A percentile compares a stretch with the other conserved stretches of the same genome.
Evolutionary conservation across 352 stramenopile species (phyloP).

Genomic region (Pythium scleroteichum): DNA sequence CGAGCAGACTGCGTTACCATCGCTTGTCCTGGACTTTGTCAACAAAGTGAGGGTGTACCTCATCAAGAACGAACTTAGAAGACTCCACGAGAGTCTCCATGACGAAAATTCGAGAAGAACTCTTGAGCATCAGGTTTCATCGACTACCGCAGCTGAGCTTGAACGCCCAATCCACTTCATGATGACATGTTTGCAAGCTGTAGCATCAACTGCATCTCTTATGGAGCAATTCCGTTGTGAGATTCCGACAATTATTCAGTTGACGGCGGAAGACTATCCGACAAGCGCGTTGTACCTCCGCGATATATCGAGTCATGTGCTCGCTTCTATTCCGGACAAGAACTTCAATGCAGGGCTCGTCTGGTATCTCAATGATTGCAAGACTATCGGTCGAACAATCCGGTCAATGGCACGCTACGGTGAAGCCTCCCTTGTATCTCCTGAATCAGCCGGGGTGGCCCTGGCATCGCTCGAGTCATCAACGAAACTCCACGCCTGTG

Average conservation of each 20-base stretch:
- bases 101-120: background rate
- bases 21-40: slow-evolving; percentile 66
- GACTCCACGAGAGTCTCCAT: slow-evolving; percentile 19
- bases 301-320: slow-evolving; percentile 43
- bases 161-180: slow-evolving; percentile 48
- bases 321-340: slow-evolving; percentile 48
- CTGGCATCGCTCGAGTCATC: slow-evolving; percentile 24
- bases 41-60: slow-evolving; percentile 50
- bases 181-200: slow-evolving; percentile 62
- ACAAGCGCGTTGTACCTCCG: slow-evolving; percentile 42
- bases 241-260: slow-evolving; percentile 59
- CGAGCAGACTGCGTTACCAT: slow-evolving; percentile 70
- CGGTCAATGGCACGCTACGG: slow-evolving; percentile 43
- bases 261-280: slow-evolving; percentile 70
- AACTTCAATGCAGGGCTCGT: slow-evolving; percentile 73
- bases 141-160: slow-evolving; percentile 28
- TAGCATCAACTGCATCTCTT: slow-evolving; percentile 46
- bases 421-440: slow-evolving; percentile 33
- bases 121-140: background rate
- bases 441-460: slow-evolving; percentile 36
- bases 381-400: slow-evolving; percentile 47
- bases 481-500: slow-evolving; percentile 23
- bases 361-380: slow-evolving; percentile 79
- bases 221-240: slow-evolving; percentile 76
- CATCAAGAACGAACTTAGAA: slow-evolving; percentile 45